Evolutionary conservation across 75 land plant genomes (phyloP).

Genomic region (Sequoiadendron giganteum): DNA sequence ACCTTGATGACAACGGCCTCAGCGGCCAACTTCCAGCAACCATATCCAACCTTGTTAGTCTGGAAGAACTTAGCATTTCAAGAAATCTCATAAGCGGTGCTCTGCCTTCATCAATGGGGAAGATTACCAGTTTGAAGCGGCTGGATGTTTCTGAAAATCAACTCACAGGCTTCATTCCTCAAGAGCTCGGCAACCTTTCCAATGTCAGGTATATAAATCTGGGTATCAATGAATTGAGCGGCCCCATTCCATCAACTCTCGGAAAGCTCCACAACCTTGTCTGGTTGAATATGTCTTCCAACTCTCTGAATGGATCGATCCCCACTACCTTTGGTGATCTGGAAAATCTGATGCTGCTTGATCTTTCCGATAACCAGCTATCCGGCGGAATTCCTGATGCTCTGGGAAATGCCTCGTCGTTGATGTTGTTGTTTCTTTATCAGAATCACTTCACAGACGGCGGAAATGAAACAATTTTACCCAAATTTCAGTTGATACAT

Average conservation of each 20-base stretch:
- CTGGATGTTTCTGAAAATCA: not conserved
- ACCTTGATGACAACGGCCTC: not conserved
- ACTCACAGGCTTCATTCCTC: not conserved
- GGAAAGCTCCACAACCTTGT: slow-evolving; percentile 14
- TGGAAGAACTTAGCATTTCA: not conserved
- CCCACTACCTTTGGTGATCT: not conserved
- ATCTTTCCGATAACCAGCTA: not conserved
- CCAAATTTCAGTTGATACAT: not conserved
- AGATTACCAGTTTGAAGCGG: not conserved
- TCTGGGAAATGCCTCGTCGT: not conserved
- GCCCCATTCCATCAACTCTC: slow-evolving; percentile 20
- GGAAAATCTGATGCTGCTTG: not conserved
- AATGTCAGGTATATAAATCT: not conserved
- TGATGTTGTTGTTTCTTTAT: slow-evolving; percentile 1
- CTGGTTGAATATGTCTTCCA: slow-evolving; percentile 48
- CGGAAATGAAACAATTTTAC: not conserved
- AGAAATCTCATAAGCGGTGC: not conserved
- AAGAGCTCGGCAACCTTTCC: not conserved
- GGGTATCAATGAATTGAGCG: slow-evolving; percentile 2
- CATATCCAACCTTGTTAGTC: not conserved
- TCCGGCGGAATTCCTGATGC: not conserved
- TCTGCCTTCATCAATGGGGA: not conserved
- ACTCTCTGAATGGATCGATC: slow-evolving; percentile 18
- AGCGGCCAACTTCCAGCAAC: not conserved
- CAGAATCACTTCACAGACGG: not conserved